A percentile compares a stretch with the other conserved stretches of the same genome.
Conservation (phyloP, 2,329 filamentous ascomycete genomes). For the Septoria petroselini region DNA sequence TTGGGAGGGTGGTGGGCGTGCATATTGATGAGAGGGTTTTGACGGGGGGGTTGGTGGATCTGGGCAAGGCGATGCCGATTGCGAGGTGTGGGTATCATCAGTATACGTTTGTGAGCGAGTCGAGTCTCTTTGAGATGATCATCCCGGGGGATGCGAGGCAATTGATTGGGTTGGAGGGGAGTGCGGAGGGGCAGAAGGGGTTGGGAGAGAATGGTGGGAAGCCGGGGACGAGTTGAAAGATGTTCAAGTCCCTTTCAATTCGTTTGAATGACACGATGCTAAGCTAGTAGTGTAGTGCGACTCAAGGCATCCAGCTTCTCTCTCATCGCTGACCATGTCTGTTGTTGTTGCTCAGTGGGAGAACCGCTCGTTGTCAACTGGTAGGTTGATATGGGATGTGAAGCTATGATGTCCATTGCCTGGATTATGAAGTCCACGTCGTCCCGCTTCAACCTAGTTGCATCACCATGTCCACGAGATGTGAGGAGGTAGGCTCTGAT, state of each 20-base stretch:
- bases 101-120: constrained; percentile 54
- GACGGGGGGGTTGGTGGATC: constrained; percentile 55
- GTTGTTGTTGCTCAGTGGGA: too few species aligned
- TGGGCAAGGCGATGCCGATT: constrained; percentile 57
- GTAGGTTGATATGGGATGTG: constrained; percentile 23
- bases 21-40: constrained; percentile 56
- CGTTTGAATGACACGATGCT: too few species aligned
- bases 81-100: constrained; percentile 60
- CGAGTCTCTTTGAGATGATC: constrained; percentile 56
- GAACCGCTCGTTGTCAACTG: background rate
- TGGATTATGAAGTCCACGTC: constrained; percentile 24
- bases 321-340: too few species aligned
- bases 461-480: background rate
- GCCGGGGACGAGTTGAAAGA: constrained; percentile 12
- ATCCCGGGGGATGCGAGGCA: constrained; percentile 38
- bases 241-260: too few species aligned
- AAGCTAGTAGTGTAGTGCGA: too few species aligned
- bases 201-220: constrained; percentile 31
- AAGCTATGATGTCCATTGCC: constrained; percentile 29
- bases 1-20: constrained; percentile 56
- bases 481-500: constrained; percentile 14
- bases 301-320: too few species aligned
- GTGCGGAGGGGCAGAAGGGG: constrained; percentile 34
- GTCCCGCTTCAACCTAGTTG: background rate
- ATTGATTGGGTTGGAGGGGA: constrained; percentile 38